Evolutionary conservation across 495 filamentous ascomycete species (phyloP).

Genomic region (Daldinia loculata): DNA sequence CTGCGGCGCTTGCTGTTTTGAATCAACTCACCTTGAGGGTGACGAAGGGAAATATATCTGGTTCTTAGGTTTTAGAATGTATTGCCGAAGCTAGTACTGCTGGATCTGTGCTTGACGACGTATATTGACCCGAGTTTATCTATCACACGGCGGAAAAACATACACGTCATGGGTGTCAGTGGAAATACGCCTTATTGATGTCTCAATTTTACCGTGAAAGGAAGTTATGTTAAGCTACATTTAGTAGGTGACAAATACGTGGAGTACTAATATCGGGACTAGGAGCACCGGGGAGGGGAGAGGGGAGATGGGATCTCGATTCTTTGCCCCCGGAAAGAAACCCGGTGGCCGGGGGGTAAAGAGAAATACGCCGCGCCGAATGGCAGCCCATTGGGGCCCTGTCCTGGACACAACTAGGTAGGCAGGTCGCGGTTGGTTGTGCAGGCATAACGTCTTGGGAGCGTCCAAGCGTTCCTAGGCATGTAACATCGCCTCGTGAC

Average conservation of each 20-base stretch:
- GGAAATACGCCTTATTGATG: neutral
- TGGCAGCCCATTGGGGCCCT: neutral
- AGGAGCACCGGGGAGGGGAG: no score
- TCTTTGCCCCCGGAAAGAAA: neutral
- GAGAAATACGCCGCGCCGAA: neutral
- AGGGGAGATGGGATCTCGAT: neutral
- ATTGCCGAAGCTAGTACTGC: neutral
- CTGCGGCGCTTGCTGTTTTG: neutral
- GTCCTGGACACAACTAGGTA: neutral
- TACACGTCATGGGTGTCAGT: neutral
- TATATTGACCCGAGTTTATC: neutral
- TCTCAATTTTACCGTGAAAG: neutral
- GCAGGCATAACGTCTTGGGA: neutral
- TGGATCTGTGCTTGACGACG: neutral
- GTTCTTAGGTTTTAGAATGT: neutral
- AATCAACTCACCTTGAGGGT: neutral
- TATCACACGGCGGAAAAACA: neutral
- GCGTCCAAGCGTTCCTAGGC: constrained; percentile 10
- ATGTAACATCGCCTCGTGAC: constrained; percentile 12
- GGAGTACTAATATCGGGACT: neutral
- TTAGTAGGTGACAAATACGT: neutral
- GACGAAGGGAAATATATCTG: neutral
- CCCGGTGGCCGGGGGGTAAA: neutral
- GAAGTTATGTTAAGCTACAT: neutral
- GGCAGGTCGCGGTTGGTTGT: neutral